phyloP scores from a whole-genome alignment of 768 basidiomycete genomes.

The Trametes punicea region DNA sequence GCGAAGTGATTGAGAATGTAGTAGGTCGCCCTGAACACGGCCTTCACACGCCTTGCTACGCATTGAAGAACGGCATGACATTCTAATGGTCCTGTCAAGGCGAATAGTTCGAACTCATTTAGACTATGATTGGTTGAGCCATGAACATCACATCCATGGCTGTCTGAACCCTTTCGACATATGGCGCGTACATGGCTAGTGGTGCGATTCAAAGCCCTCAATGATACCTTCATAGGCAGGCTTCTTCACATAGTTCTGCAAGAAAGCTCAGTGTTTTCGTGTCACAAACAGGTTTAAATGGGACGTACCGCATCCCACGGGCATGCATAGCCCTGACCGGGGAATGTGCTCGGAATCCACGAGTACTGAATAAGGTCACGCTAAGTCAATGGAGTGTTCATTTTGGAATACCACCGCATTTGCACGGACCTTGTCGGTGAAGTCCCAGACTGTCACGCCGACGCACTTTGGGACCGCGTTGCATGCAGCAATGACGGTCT shows the following conservation, averaged over 20 bases:
- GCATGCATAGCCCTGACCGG: constrained; percentile 31
- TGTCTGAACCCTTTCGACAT: no score
- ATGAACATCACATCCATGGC: no score
- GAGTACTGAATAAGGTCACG: constrained; percentile 23
- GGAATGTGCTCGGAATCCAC: constrained; percentile 32
- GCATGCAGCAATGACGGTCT: constrained; percentile 51
- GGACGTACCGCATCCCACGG: constrained; percentile 28
- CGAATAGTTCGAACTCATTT: no score
- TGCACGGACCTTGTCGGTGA: constrained; percentile 34
- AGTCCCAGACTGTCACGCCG: constrained; percentile 40
- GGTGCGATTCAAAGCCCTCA: constrained; percentile 12
- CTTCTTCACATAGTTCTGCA: constrained; percentile 18
- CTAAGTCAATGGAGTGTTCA: background rate
- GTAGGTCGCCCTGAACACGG: no score
- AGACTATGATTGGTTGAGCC: no score
- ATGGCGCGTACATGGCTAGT: no score
- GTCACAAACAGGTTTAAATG: background rate
- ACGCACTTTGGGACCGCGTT: constrained; percentile 35
- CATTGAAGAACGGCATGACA: no score
- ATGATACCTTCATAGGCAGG: constrained; percentile 28
- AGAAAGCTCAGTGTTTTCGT: background rate
- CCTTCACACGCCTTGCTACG: no score
- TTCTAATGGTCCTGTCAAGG: no score
- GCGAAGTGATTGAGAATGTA: no score
- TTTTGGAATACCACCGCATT: background rate